A percentile compares a stretch with the other conserved stretches of the same genome.
Evolutionary conservation across 208 protist genomes (phyloP).

Genomic region (Borovskyia barvae): DNA sequence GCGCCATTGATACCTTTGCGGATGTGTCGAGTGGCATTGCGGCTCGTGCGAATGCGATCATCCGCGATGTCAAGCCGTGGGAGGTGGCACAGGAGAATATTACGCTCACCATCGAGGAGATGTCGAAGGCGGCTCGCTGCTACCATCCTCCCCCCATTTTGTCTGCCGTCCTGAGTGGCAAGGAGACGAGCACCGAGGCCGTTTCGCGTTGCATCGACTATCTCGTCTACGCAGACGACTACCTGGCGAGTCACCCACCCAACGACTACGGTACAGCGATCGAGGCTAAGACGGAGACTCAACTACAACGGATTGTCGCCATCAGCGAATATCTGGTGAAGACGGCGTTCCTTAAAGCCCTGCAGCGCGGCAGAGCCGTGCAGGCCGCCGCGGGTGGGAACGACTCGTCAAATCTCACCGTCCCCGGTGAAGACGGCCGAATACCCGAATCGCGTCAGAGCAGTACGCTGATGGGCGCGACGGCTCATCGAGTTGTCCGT

Average conservation of each 20-base stretch:
- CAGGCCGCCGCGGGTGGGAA: too few species aligned
- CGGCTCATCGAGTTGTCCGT: constrained; percentile 35
- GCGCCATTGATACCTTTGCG: constrained; percentile 79
- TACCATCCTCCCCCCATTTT: constrained; percentile 80
- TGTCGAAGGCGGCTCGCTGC: constrained; percentile 77
- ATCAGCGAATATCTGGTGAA: constrained; percentile 71
- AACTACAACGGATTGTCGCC: constrained; percentile 57
- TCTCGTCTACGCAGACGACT: constrained; percentile 83
- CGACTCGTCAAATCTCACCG: too few species aligned
- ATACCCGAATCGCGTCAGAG: neutral
- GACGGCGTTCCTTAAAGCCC: constrained; percentile 58
- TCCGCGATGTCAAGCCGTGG: constrained; percentile 78
- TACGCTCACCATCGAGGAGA: constrained; percentile 80
- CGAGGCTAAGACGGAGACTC: constrained; percentile 30
- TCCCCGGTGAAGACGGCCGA: neutral
- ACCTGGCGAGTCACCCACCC: constrained; percentile 68
- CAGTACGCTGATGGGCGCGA: neutral
- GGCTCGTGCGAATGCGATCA: constrained; percentile 58
- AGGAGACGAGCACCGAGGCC: constrained; percentile 54
- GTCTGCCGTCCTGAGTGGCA: constrained; percentile 51
- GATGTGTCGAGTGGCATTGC: constrained; percentile 76
- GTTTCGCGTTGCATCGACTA: constrained; percentile 81
- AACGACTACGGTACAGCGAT: constrained; percentile 63
- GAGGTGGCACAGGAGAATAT: constrained; percentile 88
- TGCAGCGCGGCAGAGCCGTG: constrained; percentile 30